phyloP scores from a whole-genome alignment of 1,139 yeast genomes.

The Tardiomyces depauwii region DNA sequence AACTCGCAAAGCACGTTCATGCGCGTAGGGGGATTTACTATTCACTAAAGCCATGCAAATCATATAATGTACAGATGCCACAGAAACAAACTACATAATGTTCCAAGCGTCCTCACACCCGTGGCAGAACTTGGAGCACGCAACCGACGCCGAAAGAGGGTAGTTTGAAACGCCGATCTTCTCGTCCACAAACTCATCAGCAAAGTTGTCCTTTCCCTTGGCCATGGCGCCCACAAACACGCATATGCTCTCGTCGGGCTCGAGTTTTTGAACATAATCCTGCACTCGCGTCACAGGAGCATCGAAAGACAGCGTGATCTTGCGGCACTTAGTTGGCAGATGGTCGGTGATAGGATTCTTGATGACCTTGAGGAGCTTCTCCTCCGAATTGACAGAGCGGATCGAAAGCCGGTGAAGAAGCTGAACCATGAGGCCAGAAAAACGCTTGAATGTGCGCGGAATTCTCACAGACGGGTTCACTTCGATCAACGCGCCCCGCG shows the following conservation, averaged over 20 bases:
- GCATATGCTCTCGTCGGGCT: conserved; percentile 86
- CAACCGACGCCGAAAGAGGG: conserved; percentile 94
- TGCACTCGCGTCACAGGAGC: conserved; percentile 82
- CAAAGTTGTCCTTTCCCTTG: conserved; percentile 92
- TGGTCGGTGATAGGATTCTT: conserved; percentile 97
- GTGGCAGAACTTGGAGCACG: conserved; percentile 95
- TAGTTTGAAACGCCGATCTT: conserved; percentile 92
- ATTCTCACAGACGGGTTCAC: conserved; percentile 94
- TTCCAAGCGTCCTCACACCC: conserved; percentile 99
- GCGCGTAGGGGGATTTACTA: no score
- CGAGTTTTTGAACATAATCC: conserved; percentile 73
- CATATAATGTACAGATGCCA: neutral
- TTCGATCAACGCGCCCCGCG: conserved; percentile 87
- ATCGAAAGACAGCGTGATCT: conserved; percentile 87
- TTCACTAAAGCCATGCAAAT: no score
- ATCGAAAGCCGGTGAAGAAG: conserved; percentile 83
- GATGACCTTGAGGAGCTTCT: conserved; percentile 82
- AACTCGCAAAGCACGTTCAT: no score
- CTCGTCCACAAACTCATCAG: conserved; percentile 94
- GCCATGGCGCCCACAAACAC: conserved; percentile 99
- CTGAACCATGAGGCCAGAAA: conserved; percentile 96
- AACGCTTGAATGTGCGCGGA: conserved; percentile 95
- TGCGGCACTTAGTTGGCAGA: conserved; percentile 90
- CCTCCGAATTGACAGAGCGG: conserved; percentile 90
- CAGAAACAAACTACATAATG: conserved; percentile 34